Evolutionary conservation across 2,329 filamentous ascomycete species (phyloP).

Genomic region (Colletotrichum liriopes): DNA sequence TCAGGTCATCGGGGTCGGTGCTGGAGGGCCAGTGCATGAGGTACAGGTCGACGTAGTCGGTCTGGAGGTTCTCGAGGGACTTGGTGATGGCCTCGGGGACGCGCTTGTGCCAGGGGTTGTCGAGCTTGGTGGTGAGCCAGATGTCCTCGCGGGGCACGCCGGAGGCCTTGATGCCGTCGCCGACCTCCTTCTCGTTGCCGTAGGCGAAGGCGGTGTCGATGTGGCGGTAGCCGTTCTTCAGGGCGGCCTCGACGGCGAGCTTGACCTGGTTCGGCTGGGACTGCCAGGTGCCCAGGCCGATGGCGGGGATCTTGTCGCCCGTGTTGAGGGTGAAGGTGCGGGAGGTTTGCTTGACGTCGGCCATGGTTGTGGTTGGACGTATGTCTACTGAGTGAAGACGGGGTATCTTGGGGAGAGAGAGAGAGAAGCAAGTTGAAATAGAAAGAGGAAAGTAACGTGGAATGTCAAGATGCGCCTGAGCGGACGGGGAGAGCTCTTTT

Average conservation of each 20-base stretch:
- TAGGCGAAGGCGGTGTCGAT: constrained; percentile 85
- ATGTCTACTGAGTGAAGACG: constrained; percentile 4
- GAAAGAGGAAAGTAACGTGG: constrained; percentile 11
- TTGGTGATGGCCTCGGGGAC: constrained; percentile 74
- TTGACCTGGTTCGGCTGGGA: constrained; percentile 79
- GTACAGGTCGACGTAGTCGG: constrained; percentile 79
- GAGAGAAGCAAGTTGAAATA: constrained; percentile 9
- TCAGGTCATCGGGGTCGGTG: constrained; percentile 72
- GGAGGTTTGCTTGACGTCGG: constrained; percentile 41
- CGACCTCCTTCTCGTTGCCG: constrained; percentile 81
- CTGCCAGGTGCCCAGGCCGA: constrained; percentile 87
- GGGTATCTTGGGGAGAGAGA: constrained; percentile 16
- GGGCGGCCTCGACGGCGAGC: constrained; percentile 79
- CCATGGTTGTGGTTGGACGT: constrained; percentile 27
- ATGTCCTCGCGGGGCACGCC: constrained; percentile 77
- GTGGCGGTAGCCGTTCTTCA: constrained; percentile 80
- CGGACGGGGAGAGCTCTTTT: constrained; percentile 30
- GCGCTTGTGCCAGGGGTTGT: constrained; percentile 84
- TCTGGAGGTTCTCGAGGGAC: constrained; percentile 73
- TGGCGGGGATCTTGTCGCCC: constrained; percentile 82
- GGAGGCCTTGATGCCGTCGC: constrained; percentile 74
- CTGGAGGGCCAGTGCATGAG: constrained; percentile 82
- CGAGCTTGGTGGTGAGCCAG: constrained; percentile 86
- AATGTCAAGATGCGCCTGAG: not conserved
- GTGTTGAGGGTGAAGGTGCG: constrained; percentile 80